Evolutionary conservation across 352 stramenopile species (phyloP), one percentile per base, ranked within the genome.

Genomic region (Pythium volutum): DNA sequence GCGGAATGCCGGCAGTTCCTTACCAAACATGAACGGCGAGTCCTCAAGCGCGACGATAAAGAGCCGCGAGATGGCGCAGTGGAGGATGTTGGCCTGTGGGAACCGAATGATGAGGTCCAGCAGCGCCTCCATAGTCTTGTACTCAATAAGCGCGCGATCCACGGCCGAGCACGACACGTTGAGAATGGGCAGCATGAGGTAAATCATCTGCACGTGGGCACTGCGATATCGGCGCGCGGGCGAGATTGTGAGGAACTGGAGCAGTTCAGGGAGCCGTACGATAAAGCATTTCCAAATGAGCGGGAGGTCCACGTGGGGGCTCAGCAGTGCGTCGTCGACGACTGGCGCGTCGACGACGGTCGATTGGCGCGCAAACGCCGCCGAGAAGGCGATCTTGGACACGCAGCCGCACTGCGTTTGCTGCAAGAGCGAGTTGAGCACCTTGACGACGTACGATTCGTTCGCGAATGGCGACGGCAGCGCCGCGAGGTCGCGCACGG

Each of bases 21-120:
- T 86, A 56, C 83, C 83, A 58, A 90, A 90, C 75, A 92, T 85
- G 71, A 79, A 89, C 0, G 83, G 83, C 23, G 80, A 86, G 53
- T 92, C 83, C 49, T 92, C 83, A 8, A 92, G 74, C n/a, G 71
- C 80, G 29, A 89, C 80, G 59, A 92, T 90, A 52, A 82, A 92
- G 23, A 92, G 65, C 8, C 83, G 69, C 6, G 77, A 77, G 51
- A 89, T 83, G 20, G 79, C 75, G 31, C 79, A 89, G 50, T 81
- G 82, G 39, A 89, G 62, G 62, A 87, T 95, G 54, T 75, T 93
- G 50, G 97, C 87, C 26, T 94, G 78, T 0, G 97, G 70, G 71
- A 96, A 98, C 11, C 92, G 79, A 18, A 96, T 64, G 50, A 98
- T 87, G 26, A 98, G 68, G 62, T 98, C 87, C 20, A 98, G 84